Evolutionary conservation across 306 rosid genomes (phyloP).

Genomic region (Quercus berberidifolia): DNA sequence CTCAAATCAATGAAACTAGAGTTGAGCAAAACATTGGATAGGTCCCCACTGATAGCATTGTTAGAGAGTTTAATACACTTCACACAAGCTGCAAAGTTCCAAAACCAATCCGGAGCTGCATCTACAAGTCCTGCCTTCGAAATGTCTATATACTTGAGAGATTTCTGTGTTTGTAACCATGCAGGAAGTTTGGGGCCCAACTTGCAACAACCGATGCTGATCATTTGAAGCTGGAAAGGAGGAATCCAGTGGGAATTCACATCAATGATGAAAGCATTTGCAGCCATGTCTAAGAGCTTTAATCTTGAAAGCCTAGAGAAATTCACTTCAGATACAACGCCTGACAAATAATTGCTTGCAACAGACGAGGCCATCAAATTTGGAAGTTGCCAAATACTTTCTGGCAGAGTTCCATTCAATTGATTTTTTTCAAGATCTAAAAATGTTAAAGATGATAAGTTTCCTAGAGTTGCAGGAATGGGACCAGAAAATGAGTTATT

Average conservation of each 20-base stretch:
- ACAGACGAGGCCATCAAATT: not conserved
- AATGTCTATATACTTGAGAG: not conserved
- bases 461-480: conserved; percentile 7
- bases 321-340: not conserved
- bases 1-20: not conserved
- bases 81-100: not conserved
- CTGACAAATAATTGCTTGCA: conserved; percentile 6
- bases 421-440: not conserved
- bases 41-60: conserved; percentile 9
- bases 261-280: conserved; percentile 6
- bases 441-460: conserved; percentile 8
- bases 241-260: conserved; percentile 17
- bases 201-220: not conserved
- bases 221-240: conserved; percentile 15
- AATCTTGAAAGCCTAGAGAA: conserved; percentile 9
- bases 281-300: not conserved
- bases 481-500: not conserved
- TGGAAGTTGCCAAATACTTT: conserved; percentile 11
- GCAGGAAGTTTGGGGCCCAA: conserved; percentile 29
- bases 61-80: not conserved
- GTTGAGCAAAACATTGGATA: not conserved
- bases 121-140: not conserved
- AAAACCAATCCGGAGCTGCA: not conserved
- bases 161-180: conserved; percentile 21
- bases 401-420: conserved; percentile 13